These are phyloP conservation scores for Ustilago hordei DNA, from an alignment of 1,284 basidiomycete genomes.

Conservation along the genomic window DNA sequence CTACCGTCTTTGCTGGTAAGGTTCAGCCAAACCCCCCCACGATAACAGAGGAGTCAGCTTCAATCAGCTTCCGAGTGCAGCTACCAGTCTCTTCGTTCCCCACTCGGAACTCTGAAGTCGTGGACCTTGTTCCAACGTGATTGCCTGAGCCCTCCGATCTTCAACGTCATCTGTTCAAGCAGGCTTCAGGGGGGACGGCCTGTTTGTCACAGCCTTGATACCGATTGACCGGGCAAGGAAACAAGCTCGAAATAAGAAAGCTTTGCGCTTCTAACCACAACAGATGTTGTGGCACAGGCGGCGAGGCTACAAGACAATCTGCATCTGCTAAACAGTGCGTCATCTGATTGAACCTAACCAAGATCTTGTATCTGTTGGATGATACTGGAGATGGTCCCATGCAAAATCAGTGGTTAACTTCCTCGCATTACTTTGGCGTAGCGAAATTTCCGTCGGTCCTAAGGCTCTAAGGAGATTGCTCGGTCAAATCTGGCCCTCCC, in stretches of 20 bases:
- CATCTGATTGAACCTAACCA: neutral
- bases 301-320: neutral
- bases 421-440: too few species aligned
- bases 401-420: too few species aligned
- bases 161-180: neutral
- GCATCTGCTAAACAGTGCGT: neutral
- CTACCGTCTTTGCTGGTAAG: too few species aligned
- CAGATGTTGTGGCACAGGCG: neutral
- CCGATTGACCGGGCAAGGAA: neutral
- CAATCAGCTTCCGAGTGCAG: too few species aligned
- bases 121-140: too few species aligned
- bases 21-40: too few species aligned
- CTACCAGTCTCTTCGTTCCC: too few species aligned
- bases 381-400: too few species aligned
- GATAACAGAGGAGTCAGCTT: too few species aligned
- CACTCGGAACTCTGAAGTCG: too few species aligned
- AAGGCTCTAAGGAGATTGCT: neutral
- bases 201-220: slow-evolving; percentile 4
- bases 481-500: neutral
- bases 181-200: neutral
- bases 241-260: neutral
- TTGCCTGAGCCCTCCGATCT: neutral
- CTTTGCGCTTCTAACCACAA: neutral
- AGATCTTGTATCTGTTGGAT: neutral
- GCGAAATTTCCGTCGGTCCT: neutral